Evolutionary conservation across 371 early-diverging fungal genomes (phyloP), one percentile per base, ranked within the genome.

Genomic region (Saksenaea vasiformis): DNA sequence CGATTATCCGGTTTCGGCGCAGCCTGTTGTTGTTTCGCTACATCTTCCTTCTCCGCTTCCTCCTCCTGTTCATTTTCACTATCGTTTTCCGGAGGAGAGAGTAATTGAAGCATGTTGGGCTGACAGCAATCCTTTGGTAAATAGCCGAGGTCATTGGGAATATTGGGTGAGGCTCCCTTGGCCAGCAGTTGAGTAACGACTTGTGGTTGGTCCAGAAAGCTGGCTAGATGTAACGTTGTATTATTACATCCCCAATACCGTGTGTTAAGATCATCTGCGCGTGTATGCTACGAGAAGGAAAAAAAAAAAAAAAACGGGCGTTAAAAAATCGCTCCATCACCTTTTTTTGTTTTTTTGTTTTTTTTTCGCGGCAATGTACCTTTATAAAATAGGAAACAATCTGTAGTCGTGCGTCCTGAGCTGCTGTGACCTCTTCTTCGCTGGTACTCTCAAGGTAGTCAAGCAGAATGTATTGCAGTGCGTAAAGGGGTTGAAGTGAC

Each of bases 231-330:
- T 10, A 73, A 36, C 13, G 68, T 67, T 1, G 74, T 64, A 37
- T 70, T 72, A 43, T 67, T 68, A 37, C 64, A 62, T 54, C 72
- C 71, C 73, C 71, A 71, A 58, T 64, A 68, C 5, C 72, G 69
- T 34, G 71, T 71, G 57, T 71, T 66, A 17, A 74, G 61, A 57
- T 73, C 74, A 61, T 73, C 64, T 31, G 68, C 15, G 10, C 68
- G 62, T 26, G 74, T 64, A 62, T 67, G 66, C 73, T 70, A 62
- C 24, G 14, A 53, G 11, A 31, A n/a, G 11, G 47, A 4, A 31
- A 4, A 4, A 31, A 31, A 31, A 31, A 31, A 31, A 31, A 31
- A 4, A 31, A 31, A 31, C 31, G 31, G 2, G 2, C 31, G 31
- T 31, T n/a, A n/a, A n/a, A n/a, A n/a, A n/a, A n/a, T n/a, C n/a